Base-by-base conservation (phyloP, 768 basidiomycete genomes). In the Auricularia auricula-judae region DNA sequence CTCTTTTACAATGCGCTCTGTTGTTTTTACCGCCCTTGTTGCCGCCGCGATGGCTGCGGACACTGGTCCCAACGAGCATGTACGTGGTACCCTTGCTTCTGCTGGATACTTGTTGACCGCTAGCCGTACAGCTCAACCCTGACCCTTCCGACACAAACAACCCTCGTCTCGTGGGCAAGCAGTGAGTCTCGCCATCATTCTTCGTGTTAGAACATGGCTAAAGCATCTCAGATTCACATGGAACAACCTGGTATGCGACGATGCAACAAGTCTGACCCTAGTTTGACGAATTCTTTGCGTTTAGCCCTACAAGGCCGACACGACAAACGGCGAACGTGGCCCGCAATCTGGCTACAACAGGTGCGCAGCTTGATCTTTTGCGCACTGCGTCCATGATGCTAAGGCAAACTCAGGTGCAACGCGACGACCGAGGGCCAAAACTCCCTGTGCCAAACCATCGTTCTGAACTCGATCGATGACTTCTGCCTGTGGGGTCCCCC, bases 401-500 rank as follows among this genome's bases (percentile, higher is more conserved):
- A 2, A 42, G 36, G 39, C 39, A 42, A 42, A 42, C 29, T 29
- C 29, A 29, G 36, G 43, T 59, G 42, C 53, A 63, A 36, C 63
- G 10, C 51, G 42, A 47, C 36, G 51, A 59, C 63, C n/a, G 47
- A 63, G 63, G 54, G 54, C 63, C 63, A 33, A 29, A 43, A 63
- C 23, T 63, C 63, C 18, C 63, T 63, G n/a, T 63, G 63, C 53
- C 63, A 63, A 54, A 63, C 63, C 47, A 5, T 51, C 47, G 21
- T 51, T 18, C 5, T 51, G 18, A 51, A 51, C 47, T 51, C 47
- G 18, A 51, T 51, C 47, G 47, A 51, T 18, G 47, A 89, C 69
- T 89, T 86, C 73, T 89, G 88, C 67, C 68, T 89, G 0, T 89
- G 85, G 84, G 85, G 79, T 35, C 82, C 86, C 0, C 68, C 78